Percentiles rank a stretch among this genome's conserved stretches.
phyloP scores from a whole-genome alignment of 2,329 filamentous ascomycete genomes.

The Aureobasidium sp. region DNA sequence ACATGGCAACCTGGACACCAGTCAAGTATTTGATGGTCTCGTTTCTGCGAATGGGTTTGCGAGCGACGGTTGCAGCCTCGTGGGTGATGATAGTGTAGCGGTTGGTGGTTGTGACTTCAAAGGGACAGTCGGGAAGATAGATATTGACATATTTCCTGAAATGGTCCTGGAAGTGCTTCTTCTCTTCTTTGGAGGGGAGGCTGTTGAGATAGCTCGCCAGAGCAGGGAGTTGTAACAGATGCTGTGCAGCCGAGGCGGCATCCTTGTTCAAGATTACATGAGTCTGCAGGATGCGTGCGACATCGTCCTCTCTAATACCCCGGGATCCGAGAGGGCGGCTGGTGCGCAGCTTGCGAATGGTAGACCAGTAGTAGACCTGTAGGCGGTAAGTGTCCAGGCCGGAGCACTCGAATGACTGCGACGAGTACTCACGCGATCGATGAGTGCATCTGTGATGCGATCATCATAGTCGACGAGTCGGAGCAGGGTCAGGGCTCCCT shows the following conservation, averaged over 20 bases:
- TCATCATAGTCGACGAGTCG: conserved; percentile 93
- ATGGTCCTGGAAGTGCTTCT: conserved; percentile 77
- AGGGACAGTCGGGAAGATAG: conserved; percentile 87
- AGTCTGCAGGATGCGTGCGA: conserved; percentile 50
- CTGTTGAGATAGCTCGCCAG: conserved; percentile 60
- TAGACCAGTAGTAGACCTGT: conserved; percentile 93
- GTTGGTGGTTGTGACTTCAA: conserved; percentile 89
- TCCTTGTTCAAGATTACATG: conserved; percentile 70
- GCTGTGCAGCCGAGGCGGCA: conserved; percentile 57
- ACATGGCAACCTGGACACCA: conserved; percentile 87
- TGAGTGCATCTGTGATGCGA: conserved; percentile 84
- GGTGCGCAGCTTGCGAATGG: conserved; percentile 85
- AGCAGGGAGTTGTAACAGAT: conserved; percentile 63
- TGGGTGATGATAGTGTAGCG: conserved; percentile 86
- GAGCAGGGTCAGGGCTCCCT: conserved; percentile 69
- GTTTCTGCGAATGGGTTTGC: conserved; percentile 67
- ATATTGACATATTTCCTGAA: conserved; percentile 86
- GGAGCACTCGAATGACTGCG: not conserved
- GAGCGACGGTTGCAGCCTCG: conserved; percentile 79
- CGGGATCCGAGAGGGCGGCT: conserved; percentile 70
- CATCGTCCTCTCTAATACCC: conserved; percentile 59
- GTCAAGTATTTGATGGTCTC: conserved; percentile 85
- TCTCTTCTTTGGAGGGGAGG: conserved; percentile 67
- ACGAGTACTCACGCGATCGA: conserved; percentile 70
- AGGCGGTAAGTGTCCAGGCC: not conserved